Conservation (phyloP, 257 asterid species). For the Solanum piurae region DNA sequence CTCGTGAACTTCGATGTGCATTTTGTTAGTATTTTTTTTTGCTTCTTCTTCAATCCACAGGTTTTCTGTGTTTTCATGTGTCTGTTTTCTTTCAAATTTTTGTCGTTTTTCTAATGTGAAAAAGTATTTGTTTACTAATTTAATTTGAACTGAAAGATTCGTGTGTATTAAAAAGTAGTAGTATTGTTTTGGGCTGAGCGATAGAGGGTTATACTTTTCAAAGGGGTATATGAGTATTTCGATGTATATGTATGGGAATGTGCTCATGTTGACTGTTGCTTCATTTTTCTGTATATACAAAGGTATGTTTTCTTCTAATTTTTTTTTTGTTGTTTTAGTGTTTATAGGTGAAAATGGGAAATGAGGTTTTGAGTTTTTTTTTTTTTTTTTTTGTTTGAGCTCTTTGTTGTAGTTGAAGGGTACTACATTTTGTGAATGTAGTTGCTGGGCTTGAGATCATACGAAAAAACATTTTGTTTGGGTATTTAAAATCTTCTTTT, state of each 20-base stretch:
- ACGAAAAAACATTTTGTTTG: neutral
- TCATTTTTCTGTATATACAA: neutral
- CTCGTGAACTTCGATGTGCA: constrained; percentile 31
- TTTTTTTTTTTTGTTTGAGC: neutral
- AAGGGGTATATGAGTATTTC: neutral
- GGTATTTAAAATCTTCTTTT: neutral
- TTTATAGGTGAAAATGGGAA: neutral
- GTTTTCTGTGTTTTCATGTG: constrained; percentile 37
- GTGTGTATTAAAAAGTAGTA: neutral
- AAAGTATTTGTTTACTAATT: constrained; percentile 2
- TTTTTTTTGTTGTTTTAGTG: constrained; percentile 6
- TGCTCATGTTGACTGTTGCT: constrained; percentile 1
- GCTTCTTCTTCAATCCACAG: constrained; percentile 54
- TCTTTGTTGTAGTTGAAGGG: constrained; percentile 16
- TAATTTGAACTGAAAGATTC: neutral
- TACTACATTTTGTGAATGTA: constrained; percentile 10
- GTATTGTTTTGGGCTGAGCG: neutral
- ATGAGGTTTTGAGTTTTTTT: neutral
- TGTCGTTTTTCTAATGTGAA: constrained; percentile 26
- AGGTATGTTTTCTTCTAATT: neutral
- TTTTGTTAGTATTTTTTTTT: constrained; percentile 2
- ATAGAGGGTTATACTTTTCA: neutral
- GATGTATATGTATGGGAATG: neutral
- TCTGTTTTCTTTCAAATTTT: constrained; percentile 12
- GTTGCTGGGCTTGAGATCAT: constrained; percentile 2